Conservation (phyloP, 1,284 basidiomycete genomes). For the Entoloma clypeatum region DNA sequence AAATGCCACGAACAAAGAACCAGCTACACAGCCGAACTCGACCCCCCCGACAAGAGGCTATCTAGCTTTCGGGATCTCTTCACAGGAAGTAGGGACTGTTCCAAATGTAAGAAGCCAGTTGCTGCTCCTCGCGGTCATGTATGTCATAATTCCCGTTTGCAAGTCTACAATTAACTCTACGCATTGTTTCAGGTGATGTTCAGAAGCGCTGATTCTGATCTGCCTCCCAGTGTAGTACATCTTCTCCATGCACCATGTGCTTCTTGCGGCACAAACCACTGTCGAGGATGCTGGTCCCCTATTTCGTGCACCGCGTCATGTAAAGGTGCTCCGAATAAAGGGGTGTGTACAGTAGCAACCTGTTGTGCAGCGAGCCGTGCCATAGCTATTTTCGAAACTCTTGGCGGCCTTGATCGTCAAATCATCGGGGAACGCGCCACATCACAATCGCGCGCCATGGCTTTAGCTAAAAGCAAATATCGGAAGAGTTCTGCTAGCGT, state of each 20-base stretch:
- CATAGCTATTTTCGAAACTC: slow-evolving; percentile 46
- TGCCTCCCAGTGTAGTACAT: slow-evolving; percentile 31
- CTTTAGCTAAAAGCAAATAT: slow-evolving; percentile 24
- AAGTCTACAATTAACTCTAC: slow-evolving; percentile 6
- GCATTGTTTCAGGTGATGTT: slow-evolving; percentile 37
- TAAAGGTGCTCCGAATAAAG: slow-evolving; percentile 34
- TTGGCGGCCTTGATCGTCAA: slow-evolving; percentile 45
- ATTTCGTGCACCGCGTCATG: slow-evolving; percentile 37
- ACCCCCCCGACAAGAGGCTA: slow-evolving; percentile 31
- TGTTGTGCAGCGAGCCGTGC: slow-evolving; percentile 48
- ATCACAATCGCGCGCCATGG: slow-evolving; percentile 36
- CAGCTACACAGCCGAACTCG: neutral
- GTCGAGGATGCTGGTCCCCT: slow-evolving; percentile 44
- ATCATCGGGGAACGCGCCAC: slow-evolving; percentile 39
- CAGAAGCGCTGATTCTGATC: slow-evolving; percentile 23
- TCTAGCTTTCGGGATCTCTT: slow-evolving; percentile 31
- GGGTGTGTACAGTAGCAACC: slow-evolving; percentile 31
- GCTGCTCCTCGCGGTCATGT: slow-evolving; percentile 38
- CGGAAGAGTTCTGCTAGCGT: slow-evolving; percentile 28
- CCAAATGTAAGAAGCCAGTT: slow-evolving; percentile 33
- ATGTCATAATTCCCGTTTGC: slow-evolving; percentile 17
- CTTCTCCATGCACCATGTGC: slow-evolving; percentile 43
- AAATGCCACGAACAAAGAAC: too few relatives aligned
- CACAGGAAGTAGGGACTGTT: slow-evolving; percentile 30
- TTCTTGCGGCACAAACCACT: slow-evolving; percentile 41